Percentiles rank a stretch among this genome's conserved stretches.
phyloP scores from a whole-genome alignment of 1,284 basidiomycete species.

The Tremellales sp. region DNA sequence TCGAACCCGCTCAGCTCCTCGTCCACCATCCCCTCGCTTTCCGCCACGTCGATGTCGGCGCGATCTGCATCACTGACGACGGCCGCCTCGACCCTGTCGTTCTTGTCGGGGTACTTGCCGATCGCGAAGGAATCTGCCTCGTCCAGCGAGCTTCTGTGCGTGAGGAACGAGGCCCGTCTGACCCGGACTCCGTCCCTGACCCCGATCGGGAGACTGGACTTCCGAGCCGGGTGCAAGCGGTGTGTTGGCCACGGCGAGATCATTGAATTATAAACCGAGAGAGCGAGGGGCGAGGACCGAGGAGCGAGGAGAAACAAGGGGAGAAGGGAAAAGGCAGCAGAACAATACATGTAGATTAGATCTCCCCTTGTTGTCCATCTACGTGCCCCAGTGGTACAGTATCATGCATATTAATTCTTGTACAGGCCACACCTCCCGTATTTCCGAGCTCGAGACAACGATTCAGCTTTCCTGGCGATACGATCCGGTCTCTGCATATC shows the following conservation, averaged over 20 bases:
- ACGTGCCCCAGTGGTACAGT: no score
- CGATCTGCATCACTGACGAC: conserved; percentile 7
- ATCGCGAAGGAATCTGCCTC: neutral
- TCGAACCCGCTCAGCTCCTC: conserved; percentile 1
- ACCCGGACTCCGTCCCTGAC: neutral
- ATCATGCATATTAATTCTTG: no score
- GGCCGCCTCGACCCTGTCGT: conserved; percentile 9
- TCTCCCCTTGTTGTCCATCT: no score
- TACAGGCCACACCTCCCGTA: no score
- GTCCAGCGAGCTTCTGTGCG: neutral
- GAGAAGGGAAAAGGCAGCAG: no score
- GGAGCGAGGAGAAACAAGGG: no score
- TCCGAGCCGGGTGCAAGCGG: conserved; percentile 24
- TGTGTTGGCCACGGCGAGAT: conserved; percentile 32
- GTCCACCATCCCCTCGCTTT: conserved; percentile 5
- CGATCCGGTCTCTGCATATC: no score
- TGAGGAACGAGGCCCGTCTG: neutral
- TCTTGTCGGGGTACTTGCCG: conserved; percentile 15
- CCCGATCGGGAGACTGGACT: conserved; percentile 18
- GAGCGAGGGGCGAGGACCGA: no score
- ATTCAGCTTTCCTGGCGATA: no score
- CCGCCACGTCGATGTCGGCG: neutral
- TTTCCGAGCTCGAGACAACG: no score
- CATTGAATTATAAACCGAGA: conserved; percentile 32
- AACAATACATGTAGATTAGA: no score